These are phyloP conservation scores for Gardenia jasminoides DNA, from an alignment of 257 asterid genomes.

Conservation along the genomic window DNA sequence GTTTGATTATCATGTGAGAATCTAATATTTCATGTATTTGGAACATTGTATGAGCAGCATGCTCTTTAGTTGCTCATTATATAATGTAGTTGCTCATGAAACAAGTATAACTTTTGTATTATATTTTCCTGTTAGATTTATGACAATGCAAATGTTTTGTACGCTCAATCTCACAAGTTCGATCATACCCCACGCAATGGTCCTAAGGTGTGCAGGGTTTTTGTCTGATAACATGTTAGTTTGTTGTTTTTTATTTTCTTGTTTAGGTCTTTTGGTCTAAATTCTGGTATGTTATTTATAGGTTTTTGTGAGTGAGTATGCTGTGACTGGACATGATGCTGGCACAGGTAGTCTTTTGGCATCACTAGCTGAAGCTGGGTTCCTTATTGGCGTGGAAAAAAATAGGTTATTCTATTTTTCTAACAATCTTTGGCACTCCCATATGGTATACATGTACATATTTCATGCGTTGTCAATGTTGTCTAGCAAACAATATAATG, in stretches of 20 bases:
- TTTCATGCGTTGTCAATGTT: neutral
- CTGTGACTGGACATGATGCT: slow-evolving; percentile 81
- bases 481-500: slow-evolving; percentile 2
- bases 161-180: slow-evolving; percentile 47
- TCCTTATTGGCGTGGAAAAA: slow-evolving; percentile 80
- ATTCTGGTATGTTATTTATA: slow-evolving; percentile 23
- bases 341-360: slow-evolving; percentile 89
- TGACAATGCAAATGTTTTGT: slow-evolving; percentile 52
- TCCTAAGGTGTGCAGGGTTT: slow-evolving; percentile 67
- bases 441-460: neutral
- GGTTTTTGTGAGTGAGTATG: slow-evolving; percentile 99
- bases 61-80: neutral
- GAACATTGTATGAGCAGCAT: neutral
- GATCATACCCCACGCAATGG: slow-evolving; percentile 62
- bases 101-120: neutral
- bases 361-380: slow-evolving; percentile 89
- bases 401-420: slow-evolving; percentile 52
- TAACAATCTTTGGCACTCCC: neutral
- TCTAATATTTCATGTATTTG: neutral
- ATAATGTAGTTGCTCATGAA: too few relatives aligned
- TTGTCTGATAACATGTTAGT: slow-evolving; percentile 12
- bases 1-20: slow-evolving; percentile 84
- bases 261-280: neutral
- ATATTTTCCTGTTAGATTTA: slow-evolving; percentile 56
- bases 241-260: slow-evolving; percentile 1